phyloP scores from a whole-genome alignment of 139 green algal genomes.

The Chlorella sorokiniana region DNA sequence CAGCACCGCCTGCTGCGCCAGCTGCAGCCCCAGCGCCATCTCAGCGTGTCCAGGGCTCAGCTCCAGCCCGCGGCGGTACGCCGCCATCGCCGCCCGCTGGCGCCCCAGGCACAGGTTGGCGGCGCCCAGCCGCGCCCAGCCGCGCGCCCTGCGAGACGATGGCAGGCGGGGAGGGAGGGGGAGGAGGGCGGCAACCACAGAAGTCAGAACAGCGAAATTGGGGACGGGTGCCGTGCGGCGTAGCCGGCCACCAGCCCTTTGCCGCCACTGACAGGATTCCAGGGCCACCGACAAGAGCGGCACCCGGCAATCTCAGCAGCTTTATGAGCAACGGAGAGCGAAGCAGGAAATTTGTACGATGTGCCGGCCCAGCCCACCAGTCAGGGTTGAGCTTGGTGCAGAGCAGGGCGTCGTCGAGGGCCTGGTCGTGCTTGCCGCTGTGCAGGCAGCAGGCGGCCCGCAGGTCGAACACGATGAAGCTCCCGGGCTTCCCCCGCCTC shows the following conservation, averaged over 20 bases:
- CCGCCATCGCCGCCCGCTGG: conserved; percentile 3
- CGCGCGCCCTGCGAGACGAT: conserved; percentile 18
- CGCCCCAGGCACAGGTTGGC: conserved; percentile 39
- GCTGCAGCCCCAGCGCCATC: conserved; percentile 33
- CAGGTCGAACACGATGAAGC: conserved; percentile 22
- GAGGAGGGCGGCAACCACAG: background rate
- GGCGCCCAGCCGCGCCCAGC: conserved; percentile 40
- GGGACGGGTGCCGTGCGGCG: too few species aligned
- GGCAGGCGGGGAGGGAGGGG: background rate
- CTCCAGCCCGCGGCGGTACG: conserved; percentile 24
- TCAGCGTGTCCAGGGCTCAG: conserved; percentile 11
- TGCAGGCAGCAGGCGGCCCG: conserved; percentile 23
- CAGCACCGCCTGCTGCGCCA: conserved; percentile 17
- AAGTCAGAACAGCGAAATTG: too few species aligned
- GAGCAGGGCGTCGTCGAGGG: conserved; percentile 37
- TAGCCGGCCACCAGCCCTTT: too few species aligned
- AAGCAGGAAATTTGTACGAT: background rate
- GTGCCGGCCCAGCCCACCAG: conserved; percentile 14
- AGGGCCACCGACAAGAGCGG: too few species aligned
- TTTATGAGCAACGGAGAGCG: too few species aligned
- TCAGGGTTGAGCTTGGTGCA: conserved; percentile 37
- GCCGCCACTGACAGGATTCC: too few species aligned
- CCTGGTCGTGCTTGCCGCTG: background rate
- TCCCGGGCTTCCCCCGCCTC: background rate
- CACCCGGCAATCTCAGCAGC: too few species aligned